phyloP scores from a whole-genome alignment of 2,329 filamentous ascomycete genomes.

The Hymenoscyphus albidus region DNA sequence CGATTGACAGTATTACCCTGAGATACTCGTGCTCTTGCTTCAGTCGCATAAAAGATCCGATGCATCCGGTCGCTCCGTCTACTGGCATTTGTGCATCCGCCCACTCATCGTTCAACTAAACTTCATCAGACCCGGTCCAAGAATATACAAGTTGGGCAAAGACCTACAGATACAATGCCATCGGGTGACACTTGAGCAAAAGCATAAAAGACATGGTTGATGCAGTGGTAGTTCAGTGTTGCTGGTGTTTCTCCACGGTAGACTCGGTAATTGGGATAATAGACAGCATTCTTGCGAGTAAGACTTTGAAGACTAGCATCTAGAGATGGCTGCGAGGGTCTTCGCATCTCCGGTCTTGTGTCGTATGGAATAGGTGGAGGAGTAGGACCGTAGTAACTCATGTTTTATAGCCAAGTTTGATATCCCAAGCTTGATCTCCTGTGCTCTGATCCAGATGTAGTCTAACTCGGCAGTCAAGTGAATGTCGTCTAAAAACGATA shows the following conservation, averaged over 20 bases:
- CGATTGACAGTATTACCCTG: conserved; percentile 73
- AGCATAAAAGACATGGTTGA: conserved; percentile 80
- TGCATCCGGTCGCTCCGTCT: conserved; percentile 65
- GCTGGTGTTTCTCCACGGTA: conserved; percentile 71
- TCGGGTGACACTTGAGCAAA: conserved; percentile 72
- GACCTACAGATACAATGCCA: conserved; percentile 69
- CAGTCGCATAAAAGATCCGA: conserved; percentile 69
- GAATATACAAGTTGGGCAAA: background rate
- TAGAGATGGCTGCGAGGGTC: conserved; percentile 32
- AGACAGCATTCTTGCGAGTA: conserved; percentile 70
- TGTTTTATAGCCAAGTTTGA: conserved; percentile 19
- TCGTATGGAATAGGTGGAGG: conserved; percentile 29
- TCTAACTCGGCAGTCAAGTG: background rate
- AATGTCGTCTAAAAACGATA: background rate
- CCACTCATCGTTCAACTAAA: conserved; percentile 73
- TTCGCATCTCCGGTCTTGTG: conserved; percentile 27
- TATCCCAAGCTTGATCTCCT: background rate
- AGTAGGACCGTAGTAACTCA: conserved; percentile 24
- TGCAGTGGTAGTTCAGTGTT: conserved; percentile 68
- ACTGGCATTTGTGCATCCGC: conserved; percentile 70
- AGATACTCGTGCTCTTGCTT: conserved; percentile 68
- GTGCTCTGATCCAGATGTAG: background rate
- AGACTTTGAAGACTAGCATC: conserved; percentile 39
- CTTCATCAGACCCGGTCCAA: conserved; percentile 15
- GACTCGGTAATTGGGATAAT: conserved; percentile 77